Percentiles rank a stretch among this genome's conserved stretches.
phyloP scores from a whole-genome alignment of 371 early-diverging fungal genomes.

The Mortierella sp. region DNA sequence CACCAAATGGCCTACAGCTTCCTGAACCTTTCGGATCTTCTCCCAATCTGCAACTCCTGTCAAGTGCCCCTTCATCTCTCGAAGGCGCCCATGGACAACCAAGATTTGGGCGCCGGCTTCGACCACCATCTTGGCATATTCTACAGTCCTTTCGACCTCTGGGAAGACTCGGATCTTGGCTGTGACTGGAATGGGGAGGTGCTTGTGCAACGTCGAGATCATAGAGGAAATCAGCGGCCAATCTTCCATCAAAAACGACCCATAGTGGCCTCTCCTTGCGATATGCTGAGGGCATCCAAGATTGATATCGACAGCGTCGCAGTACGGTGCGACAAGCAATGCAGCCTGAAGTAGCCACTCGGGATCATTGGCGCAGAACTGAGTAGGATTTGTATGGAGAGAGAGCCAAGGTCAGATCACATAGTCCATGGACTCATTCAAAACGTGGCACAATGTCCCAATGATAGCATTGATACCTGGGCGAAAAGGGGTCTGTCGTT shows the following conservation, averaged over 20 bases:
- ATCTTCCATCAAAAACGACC: slow-evolving; percentile 96
- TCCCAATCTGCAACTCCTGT: slow-evolving; percentile 99
- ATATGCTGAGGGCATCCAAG: slow-evolving; percentile 99
- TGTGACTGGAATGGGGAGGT: slow-evolving; percentile 94
- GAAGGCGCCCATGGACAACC: slow-evolving; percentile 97
- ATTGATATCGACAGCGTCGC: slow-evolving; percentile 98
- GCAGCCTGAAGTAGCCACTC: slow-evolving; percentile 88
- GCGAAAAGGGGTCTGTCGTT: slow-evolving; percentile 92
- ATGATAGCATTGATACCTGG: slow-evolving; percentile 67
- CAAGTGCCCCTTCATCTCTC: slow-evolving; percentile 97
- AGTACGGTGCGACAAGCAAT: slow-evolving; percentile 82
- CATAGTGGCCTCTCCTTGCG: slow-evolving; percentile 96
- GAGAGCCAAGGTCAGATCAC: not conserved
- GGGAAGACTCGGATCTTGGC: slow-evolving; percentile 98
- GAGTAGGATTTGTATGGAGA: not conserved
- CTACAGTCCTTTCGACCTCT: slow-evolving; percentile 91
- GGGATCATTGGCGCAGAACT: slow-evolving; percentile 99
- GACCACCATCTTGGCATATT: slow-evolving; percentile 98
- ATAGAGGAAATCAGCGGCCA: slow-evolving; percentile 84
- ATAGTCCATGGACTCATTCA: not conserved
- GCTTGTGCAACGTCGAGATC: slow-evolving; percentile 79
- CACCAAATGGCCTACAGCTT: slow-evolving; percentile 72
- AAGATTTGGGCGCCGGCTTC: slow-evolving; percentile 93
- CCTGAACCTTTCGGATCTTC: slow-evolving; percentile 92
- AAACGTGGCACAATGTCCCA: not conserved